Percentiles rank a stretch among this genome's conserved stretches.
These are phyloP conservation scores for Suillus cothurnatus DNA, from an alignment of 768 basidiomycete species.

Conservation along the genomic window DNA sequence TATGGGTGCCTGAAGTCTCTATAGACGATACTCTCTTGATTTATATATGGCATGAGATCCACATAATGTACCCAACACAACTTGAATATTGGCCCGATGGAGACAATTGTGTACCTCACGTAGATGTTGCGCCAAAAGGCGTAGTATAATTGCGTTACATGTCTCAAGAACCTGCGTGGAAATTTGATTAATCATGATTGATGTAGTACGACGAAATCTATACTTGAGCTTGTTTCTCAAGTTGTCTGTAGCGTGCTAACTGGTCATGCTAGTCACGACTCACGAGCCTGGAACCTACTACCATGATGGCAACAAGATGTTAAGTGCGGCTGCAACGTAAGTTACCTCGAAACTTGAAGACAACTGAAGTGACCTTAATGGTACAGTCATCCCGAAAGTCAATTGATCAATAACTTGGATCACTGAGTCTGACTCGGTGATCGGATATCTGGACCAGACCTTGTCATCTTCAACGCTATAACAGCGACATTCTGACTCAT, in stretches of 20 bases:
- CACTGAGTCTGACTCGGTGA: neutral
- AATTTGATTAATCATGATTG: too few species aligned
- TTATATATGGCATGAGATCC: constrained; percentile 5
- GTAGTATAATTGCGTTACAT: neutral
- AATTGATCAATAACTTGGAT: too few species aligned
- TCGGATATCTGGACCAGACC: neutral
- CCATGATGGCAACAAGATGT: neutral
- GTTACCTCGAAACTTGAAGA: too few species aligned
- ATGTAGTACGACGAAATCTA: too few species aligned
- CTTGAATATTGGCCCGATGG: neutral
- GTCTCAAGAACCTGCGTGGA: neutral
- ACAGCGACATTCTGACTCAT: neutral
- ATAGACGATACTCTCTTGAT: neutral
- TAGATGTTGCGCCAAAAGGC: neutral
- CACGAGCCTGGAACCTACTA: neutral
- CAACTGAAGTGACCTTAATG: neutral
- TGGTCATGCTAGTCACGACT: neutral
- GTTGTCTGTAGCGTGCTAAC: neutral
- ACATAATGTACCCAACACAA: neutral
- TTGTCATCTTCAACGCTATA: neutral
- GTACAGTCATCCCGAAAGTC: too few species aligned
- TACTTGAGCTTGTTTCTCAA: neutral
- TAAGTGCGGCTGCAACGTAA: neutral
- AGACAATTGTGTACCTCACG: neutral
- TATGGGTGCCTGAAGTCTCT: neutral